phyloP scores from a whole-genome alignment of 352 stramenopile genomes.

The Phytophthora palmivora region DNA sequence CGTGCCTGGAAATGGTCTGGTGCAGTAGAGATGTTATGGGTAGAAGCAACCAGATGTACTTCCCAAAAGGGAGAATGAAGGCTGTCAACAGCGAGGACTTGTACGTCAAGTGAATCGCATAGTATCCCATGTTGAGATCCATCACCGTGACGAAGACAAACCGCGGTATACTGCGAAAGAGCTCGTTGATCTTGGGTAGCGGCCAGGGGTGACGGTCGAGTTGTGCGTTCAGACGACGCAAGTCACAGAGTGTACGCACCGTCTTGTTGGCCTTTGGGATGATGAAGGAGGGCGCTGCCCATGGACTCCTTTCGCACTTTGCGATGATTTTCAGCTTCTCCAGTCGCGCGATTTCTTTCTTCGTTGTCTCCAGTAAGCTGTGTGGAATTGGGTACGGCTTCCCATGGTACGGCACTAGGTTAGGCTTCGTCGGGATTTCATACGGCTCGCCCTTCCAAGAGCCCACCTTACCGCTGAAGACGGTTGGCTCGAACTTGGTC shows the following conservation, averaged over 20 bases:
- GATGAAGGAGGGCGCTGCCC: constrained; percentile 7
- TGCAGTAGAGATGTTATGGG: neutral
- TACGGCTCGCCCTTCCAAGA: constrained; percentile 6
- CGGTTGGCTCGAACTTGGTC: neutral
- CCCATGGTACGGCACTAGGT: constrained; percentile 1
- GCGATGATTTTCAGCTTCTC: neutral
- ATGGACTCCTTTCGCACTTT: neutral
- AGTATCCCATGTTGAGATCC: constrained; percentile 21
- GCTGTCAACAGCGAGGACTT: too few species aligned
- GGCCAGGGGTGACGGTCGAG: neutral
- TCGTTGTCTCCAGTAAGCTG: neutral
- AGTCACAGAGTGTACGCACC: neutral
- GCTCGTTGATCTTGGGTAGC: constrained; percentile 4
- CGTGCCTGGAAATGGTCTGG: constrained; percentile 6
- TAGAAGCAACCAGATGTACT: constrained; percentile 4
- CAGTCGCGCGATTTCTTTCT: constrained; percentile 2
- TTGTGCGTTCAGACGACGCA: constrained; percentile 3
- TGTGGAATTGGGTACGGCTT: constrained; percentile 9
- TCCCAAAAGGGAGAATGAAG: constrained; percentile 11
- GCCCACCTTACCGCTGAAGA: constrained; percentile 10
- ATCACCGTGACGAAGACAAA: constrained; percentile 8
- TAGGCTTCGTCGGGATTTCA: too few species aligned
- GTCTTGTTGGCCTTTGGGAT: constrained; percentile 5
- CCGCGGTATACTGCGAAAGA: neutral
- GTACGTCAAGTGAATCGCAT: constrained; percentile 11